Base-by-base conservation (phyloP, 345 rosid species). In the Jatropha curcas region DNA sequence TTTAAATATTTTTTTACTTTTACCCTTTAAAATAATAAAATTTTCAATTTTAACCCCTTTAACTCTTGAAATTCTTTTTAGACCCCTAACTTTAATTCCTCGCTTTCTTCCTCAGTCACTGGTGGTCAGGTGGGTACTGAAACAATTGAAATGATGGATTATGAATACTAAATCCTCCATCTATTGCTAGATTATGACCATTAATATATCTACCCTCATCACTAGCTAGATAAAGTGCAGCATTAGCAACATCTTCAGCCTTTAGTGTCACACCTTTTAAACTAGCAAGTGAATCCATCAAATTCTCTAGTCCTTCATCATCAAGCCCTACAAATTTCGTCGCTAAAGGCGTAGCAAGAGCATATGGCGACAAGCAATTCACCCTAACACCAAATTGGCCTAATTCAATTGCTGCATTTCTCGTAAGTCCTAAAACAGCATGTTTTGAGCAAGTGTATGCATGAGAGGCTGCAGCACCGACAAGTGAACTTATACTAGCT, bases 121-220 rank as follows among this genome's bases (percentile, higher is more conserved):
- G 43, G 68, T 71, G 63, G 50, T 71, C 70, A 2, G 86, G 74
- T 5, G 86, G 77, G 24, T 82, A 82, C 27, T 74, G 76, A 24
- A 83, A 86, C 76, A 81, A 41, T 4, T 30, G 17, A 16, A 86
- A 33, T 0, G 84, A 63, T 8, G 88, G 84, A 27, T 88, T 88
- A 13, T 71, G 67, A 52, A 84, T 46, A 46, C 76, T 76, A 53
- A 80, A 86, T 5, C 84, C 89, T 5, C 89, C 92, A 56, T 88
- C 89, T 1, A 86, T 67, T 12, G 82, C 51, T 22, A 88, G 56
- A 57, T 86, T 86, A 31, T 80, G 86, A 5, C 90, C 90, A 30
- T 86, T 88, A 2, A 88, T n/a, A 9, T 84, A 88, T 58, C 79
- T 84, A 0, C 77, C 81, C 70, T 88, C 92, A 12, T 86, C 92